phyloP scores from a whole-genome alignment of 2,329 filamentous ascomycete species.

The Paecilomyces dactylethromorphus region DNA sequence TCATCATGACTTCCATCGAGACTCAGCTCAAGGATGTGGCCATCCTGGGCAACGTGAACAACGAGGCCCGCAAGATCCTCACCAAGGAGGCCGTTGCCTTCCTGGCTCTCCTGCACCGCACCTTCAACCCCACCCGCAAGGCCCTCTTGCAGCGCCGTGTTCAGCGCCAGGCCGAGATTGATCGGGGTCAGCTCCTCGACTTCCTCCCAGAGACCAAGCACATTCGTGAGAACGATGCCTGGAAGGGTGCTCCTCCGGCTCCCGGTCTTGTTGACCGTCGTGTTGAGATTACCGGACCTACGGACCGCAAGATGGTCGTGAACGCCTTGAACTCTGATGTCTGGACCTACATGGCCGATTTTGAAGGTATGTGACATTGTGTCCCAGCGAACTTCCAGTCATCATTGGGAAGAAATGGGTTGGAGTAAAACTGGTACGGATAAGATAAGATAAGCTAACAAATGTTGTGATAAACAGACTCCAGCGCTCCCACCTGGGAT shows the following conservation, averaged over 20 bases:
- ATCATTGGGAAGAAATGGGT: too few species aligned
- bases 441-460: too few species aligned
- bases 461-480: background rate
- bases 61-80: constrained; percentile 81
- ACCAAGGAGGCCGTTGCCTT: constrained; percentile 86
- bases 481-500: constrained; percentile 83
- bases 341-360: constrained; percentile 99
- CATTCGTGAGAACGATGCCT: constrained; percentile 88
- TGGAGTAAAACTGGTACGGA: too few species aligned
- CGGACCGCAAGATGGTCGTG: constrained; percentile 97
- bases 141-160: constrained; percentile 78
- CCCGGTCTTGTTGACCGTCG: constrained; percentile 88
- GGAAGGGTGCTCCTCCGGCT: constrained; percentile 86
- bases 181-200: constrained; percentile 81
- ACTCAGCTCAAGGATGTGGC: constrained; percentile 79
- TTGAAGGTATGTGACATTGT: constrained; percentile 69
- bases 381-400: too few species aligned
- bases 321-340: constrained; percentile 95
- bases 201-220: constrained; percentile 94
- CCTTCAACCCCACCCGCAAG: constrained; percentile 88
- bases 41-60: constrained; percentile 72
- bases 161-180: constrained; percentile 83
- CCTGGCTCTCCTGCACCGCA: constrained; percentile 87
- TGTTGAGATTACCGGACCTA: constrained; percentile 95
- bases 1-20: constrained; percentile 63